A percentile compares a stretch with the other conserved stretches of the same genome.
Conservation (phyloP, 352 stramenopile genomes). For the Phytophthora palmivora region DNA sequence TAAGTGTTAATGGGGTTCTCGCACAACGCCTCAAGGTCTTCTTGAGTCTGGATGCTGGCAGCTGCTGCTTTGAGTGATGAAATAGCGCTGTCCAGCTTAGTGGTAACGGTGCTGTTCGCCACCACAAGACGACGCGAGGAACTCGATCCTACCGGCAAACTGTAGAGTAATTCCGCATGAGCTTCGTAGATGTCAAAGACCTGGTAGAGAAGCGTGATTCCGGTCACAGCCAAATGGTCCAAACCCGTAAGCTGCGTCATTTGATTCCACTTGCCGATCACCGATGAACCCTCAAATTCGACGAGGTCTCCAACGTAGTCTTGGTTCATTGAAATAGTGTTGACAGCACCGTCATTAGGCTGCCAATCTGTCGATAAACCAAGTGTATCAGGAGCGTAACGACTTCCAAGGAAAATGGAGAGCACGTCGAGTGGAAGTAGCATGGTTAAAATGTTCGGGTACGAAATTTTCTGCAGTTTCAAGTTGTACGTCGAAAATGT, state of each 20-base stretch:
- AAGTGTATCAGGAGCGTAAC: slow-evolving; percentile 39
- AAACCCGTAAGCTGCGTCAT: slow-evolving; percentile 50
- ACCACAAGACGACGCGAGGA: slow-evolving; percentile 22
- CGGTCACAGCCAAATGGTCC: slow-evolving; percentile 56
- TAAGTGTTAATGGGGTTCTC: slow-evolving; percentile 39
- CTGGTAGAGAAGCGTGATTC: slow-evolving; percentile 50
- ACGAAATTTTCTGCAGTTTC: slow-evolving; percentile 49
- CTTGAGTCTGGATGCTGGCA: slow-evolving; percentile 43
- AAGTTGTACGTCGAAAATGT: slow-evolving; percentile 44
- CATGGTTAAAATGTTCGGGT: slow-evolving; percentile 62
- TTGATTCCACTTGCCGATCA: slow-evolving; percentile 54
- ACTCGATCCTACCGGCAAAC: slow-evolving; percentile 31
- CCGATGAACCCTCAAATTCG: slow-evolving; percentile 41
- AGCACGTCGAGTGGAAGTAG: slow-evolving; percentile 50
- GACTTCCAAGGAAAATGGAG: slow-evolving; percentile 47
- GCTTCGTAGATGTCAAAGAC: slow-evolving; percentile 50
- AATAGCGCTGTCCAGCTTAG: slow-evolving; percentile 39
- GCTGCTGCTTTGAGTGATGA: slow-evolving; percentile 43
- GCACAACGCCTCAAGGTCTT: slow-evolving; percentile 43
- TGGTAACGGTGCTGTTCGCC: slow-evolving; percentile 25
- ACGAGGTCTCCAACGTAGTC: slow-evolving; percentile 46
- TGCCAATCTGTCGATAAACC: slow-evolving; percentile 53
- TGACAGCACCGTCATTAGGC: slow-evolving; percentile 57
- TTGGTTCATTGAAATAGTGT: slow-evolving; percentile 55
- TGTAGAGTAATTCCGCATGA: slow-evolving; percentile 45